Base-by-base conservation (phyloP, 495 filamentous ascomycete genomes). In the Tuber brumale region DNA sequence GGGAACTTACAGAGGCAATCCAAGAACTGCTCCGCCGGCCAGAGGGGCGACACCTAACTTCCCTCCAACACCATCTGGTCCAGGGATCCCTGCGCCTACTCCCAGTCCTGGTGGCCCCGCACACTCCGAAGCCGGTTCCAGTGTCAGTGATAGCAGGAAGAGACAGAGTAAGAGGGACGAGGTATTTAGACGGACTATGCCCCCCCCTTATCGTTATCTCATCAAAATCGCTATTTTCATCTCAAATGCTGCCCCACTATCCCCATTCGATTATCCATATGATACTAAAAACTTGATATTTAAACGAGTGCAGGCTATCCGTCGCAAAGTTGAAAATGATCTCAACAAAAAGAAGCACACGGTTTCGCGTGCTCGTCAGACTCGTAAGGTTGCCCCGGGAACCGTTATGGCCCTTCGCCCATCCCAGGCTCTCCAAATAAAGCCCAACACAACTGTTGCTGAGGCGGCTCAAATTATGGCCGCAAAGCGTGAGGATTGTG, bases 391-490 rank as follows among this genome's bases (percentile, higher is more conserved):
- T 75, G 94, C 96, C 70, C 96, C 95, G 8, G 95, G 95, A 77
- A 96, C 94, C 74, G 95, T 99, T 71, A 91, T 98, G 76, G 93
- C 95, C 79, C 88, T 99, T 72, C 95, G 94, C 82, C 95, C 95
- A 42, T 97, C 94, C 82, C 93, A 92, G 80, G 95, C 95, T 44
- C 91, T 99, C 6, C 95, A 99, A 85, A 98, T 99, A 85, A 99
- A 99, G 86, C 96, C 95, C 71, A 87, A 88, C 72, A 97, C 94
- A 37, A 97, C 93, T 72, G 95, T 99, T 75, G 92, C 96, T 69
- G 95, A 98, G 84, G 95, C 95, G 48, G 95, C 95, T 44, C 96
- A 99, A 86, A 87, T 99, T 83, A 99, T 99, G 95, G 95, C 95
- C 43, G 95, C 95, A 43, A 99, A 99, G 88, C 88, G 95, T 75